A percentile compares a stretch with the other conserved stretches of the same genome.
phyloP scores from a whole-genome alignment of 352 stramenopile genomes.

The Phytophthora aleatoria region DNA sequence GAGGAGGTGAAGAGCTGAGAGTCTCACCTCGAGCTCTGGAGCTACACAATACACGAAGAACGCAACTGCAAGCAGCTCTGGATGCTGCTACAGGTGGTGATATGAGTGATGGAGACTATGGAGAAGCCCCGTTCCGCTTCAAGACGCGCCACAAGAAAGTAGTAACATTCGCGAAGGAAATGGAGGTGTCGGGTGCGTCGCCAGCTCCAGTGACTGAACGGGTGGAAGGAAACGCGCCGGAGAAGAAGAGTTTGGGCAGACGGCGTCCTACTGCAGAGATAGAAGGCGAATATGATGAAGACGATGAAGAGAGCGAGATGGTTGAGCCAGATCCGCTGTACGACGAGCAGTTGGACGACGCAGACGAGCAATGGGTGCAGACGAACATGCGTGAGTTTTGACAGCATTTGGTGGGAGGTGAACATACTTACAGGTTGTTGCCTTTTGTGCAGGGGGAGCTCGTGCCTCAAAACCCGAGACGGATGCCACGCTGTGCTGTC shows the following conservation, averaged over 20 bases:
- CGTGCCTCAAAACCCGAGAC: slow-evolving; percentile 22
- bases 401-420: neutral
- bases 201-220: slow-evolving; percentile 20
- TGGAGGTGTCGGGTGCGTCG: slow-evolving; percentile 22
- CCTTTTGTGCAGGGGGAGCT: slow-evolving; percentile 16
- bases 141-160: slow-evolving; percentile 13
- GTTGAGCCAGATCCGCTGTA: slow-evolving; percentile 63
- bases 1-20: slow-evolving; percentile 38
- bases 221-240: slow-evolving; percentile 35
- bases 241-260: slow-evolving; percentile 37
- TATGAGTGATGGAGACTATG: slow-evolving; percentile 11
- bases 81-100: slow-evolving; percentile 28
- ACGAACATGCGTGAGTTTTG: slow-evolving; percentile 56
- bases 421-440: slow-evolving; percentile 4
- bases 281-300: slow-evolving; percentile 16
- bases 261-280: slow-evolving; percentile 6
- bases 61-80: slow-evolving; percentile 53
- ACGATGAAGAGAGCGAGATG: slow-evolving; percentile 21
- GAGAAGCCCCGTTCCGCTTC: slow-evolving; percentile 59
- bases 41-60: slow-evolving; percentile 42
- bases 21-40: slow-evolving; percentile 44
- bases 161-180: slow-evolving; percentile 22
- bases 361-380: slow-evolving; percentile 74
- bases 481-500: slow-evolving; percentile 72
- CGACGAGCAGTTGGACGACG: slow-evolving; percentile 64